Base-by-base conservation (phyloP, 352 stramenopile species). In the Phytophthora crassamura region DNA sequence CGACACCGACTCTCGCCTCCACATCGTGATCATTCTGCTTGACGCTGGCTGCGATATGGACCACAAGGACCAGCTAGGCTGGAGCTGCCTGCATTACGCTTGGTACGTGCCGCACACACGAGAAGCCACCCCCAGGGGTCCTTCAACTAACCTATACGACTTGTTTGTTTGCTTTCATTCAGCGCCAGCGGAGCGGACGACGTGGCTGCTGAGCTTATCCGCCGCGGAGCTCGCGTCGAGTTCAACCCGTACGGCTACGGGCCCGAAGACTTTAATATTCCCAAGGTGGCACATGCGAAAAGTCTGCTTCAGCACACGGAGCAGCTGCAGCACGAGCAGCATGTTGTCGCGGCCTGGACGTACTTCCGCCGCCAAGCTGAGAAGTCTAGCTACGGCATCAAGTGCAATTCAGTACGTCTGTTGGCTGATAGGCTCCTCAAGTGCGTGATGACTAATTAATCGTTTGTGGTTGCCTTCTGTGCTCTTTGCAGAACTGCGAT, bases 241-340 rank as follows among this genome's bases (percentile, higher is more conserved):
- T 93, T 90, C 47, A 96, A 96, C 40, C 84, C 84, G 47, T 96
- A 94, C 52, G 88, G 88, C 42, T 96, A 93, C 60, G 88, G 88
- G 32, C 82, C 86, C 5, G 86, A 93, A 74, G 88, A 96, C 49
- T 91, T 96, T 49, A 67, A 91, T 43, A 90, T 94, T 55, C 83
- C 86, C 1, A 93, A 94, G 59, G 86, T 96, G 15, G 64, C 59
- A 18, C 84, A 82, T 51, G 88, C 88, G 15, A 93, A 91, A 72
- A 94, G 86, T 68, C 35, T 96, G 58, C 59, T 96, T 40, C 88
- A 96, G 59, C 88, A 96, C 73, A 96, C 88, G 40, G 84, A 94
- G 60, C 86, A 94, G 47, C 64, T 96, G 20, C 82, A 92, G 49
- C 88, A 96, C 51, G 86, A 94, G 56, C 77, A 88, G 50, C 88